Evolutionary conservation across 805 yeast species (phyloP).

Genomic region (Barnettozyma sp.): DNA sequence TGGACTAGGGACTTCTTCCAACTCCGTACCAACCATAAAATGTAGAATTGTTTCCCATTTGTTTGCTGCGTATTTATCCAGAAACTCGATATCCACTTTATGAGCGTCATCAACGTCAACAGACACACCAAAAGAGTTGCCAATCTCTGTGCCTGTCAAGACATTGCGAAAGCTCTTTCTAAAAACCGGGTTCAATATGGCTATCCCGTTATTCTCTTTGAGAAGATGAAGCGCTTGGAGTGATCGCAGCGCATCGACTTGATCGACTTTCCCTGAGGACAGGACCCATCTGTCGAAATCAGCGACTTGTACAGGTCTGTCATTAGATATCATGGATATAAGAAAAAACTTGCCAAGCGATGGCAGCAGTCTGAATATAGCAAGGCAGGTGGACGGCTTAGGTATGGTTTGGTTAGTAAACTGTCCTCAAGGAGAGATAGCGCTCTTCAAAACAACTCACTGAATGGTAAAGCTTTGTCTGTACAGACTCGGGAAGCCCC

Average conservation of each 20-base stretch:
- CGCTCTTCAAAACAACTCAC: conserved; percentile 23
- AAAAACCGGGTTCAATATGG: conserved; percentile 64
- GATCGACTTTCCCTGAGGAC: conserved; percentile 41
- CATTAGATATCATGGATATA: conserved; percentile 80
- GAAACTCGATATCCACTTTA: conserved; percentile 52
- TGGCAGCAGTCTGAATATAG: conserved; percentile 85
- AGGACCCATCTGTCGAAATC: conserved; percentile 75
- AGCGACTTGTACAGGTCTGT: conserved; percentile 57
- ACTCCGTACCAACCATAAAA: conserved; percentile 93
- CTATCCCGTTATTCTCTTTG: conserved; percentile 44
- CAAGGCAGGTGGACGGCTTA: conserved; percentile 84
- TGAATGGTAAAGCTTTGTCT: conserved; percentile 69
- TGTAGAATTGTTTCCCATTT: conserved; percentile 96
- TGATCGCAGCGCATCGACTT: conserved; percentile 73
- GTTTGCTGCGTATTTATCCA: conserved; percentile 73
- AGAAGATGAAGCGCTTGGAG: conserved; percentile 71
- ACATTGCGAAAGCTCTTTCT: conserved; percentile 73
- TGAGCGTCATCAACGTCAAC: conserved; percentile 49
- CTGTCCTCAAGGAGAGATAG: not conserved
- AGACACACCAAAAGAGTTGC: conserved; percentile 72
- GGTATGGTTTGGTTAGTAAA: not conserved
- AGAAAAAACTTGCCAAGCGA: conserved; percentile 83
- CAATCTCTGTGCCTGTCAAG: conserved; percentile 66
- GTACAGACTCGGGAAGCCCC: conserved; percentile 82
- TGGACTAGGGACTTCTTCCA: conserved; percentile 61